Base-by-base conservation (phyloP, 768 basidiomycete genomes). In the Naganishia randhawae region DNA sequence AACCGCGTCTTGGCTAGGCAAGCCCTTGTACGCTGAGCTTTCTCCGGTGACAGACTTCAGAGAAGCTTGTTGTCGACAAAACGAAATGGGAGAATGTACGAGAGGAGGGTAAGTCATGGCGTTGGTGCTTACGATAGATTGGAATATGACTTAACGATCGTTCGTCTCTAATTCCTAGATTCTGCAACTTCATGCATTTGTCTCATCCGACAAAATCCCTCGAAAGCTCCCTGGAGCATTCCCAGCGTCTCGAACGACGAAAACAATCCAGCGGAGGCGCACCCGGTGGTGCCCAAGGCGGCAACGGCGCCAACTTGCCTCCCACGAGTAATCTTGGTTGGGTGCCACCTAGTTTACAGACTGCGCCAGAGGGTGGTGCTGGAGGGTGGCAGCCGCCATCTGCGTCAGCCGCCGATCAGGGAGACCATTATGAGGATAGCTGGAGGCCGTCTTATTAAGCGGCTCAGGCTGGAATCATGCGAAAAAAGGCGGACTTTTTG, bases 141-240 rank as follows among this genome's bases (percentile, higher is more conserved):
- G 2, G 7, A 64, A 19, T n/a, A 17, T 32, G 45, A 4, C 33
- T 2, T 31, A 35, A 62, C 48, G 16, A 50, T 10, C 3, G 17
- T 13, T 25, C 63, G 22, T 14, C 35, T 11, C 45, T 42, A 35
- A 39, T 53, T 22, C 22, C 29, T 33, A 93, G 93, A 2, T 97
- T 96, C 82, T 98, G 95, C 81, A 98, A 99, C 80, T 99, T 99
- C 77, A 96, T 97, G 92, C 94, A 97, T 82, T 83, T 97, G 37
- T 87, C 91, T 16, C 84, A 92, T 25, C 90, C 94, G 5, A 90
- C 92, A 33, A 87, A 89, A 76, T 87, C 91, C 13, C 85, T 96
- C 14, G 89, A 91, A 2, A 85, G 85, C 50, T 86, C 88, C 9
- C 82, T 97, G 64, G 85, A 87, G 19, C 87, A 86, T 50, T 91